These are phyloP conservation scores for Arachnomyces sp. DNA, from an alignment of 2,329 filamentous ascomycete genomes.

Conservation along the genomic window DNA sequence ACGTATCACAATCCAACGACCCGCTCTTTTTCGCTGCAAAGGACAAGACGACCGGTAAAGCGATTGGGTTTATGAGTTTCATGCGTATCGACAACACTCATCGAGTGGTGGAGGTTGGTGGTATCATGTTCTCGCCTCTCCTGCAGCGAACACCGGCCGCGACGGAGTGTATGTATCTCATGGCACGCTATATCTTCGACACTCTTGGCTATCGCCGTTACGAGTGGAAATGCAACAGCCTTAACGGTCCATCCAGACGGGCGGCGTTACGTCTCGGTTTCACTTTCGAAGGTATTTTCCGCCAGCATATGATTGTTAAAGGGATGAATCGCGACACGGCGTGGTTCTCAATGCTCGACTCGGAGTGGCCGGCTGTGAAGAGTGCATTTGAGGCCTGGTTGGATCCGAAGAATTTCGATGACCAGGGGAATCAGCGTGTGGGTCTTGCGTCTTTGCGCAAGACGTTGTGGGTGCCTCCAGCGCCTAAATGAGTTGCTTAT, in stretches of 20 bases:
- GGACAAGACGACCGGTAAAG: constrained; percentile 20
- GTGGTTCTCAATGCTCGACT: constrained; percentile 53
- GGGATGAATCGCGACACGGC: constrained; percentile 52
- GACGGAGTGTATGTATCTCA: constrained; percentile 52
- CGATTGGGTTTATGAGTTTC: constrained; percentile 36
- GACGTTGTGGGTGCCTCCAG: too few relatives aligned
- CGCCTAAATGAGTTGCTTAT: too few relatives aligned
- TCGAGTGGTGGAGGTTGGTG: constrained; percentile 51
- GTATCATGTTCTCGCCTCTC: constrained; percentile 43
- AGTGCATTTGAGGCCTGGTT: constrained; percentile 50
- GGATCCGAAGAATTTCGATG: constrained; percentile 48
- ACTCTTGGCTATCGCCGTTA: constrained; percentile 49
- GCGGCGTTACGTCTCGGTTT: constrained; percentile 55
- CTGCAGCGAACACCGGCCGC: constrained; percentile 49
- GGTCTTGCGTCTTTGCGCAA: constrained; percentile 31
- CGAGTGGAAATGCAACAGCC: constrained; percentile 57
- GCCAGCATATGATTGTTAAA: constrained; percentile 55
- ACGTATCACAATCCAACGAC: constrained; percentile 23
- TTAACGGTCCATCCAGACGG: constrained; percentile 48
- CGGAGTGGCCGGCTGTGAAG: constrained; percentile 49
- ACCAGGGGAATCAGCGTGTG: constrained; percentile 44
- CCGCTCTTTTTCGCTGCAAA: constrained; percentile 35
- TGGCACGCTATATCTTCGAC: constrained; percentile 49
- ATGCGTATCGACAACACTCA: constrained; percentile 44
- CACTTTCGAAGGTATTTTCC: constrained; percentile 51